phyloP scores from a whole-genome alignment of 2,329 filamentous ascomycete species.

The Alternaria infectoria region DNA sequence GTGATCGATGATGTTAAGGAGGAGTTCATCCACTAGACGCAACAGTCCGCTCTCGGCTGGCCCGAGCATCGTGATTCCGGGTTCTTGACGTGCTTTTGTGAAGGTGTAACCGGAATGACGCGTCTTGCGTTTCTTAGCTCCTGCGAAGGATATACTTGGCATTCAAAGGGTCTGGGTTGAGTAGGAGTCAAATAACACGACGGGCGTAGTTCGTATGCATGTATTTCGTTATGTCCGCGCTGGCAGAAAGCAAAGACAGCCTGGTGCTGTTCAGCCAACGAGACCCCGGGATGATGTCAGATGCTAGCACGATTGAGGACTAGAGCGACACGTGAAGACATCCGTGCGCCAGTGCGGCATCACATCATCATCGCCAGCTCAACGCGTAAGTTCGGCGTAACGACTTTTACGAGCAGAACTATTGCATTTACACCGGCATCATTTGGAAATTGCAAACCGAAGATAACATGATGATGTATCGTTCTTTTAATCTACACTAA shows the following conservation, averaged over 20 bases:
- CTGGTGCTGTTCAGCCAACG: not conserved
- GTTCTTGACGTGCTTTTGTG: constrained; percentile 26
- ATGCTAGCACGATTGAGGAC: not conserved
- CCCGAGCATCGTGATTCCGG: constrained; percentile 19
- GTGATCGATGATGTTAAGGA: constrained; percentile 44
- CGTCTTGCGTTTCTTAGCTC: constrained; percentile 38
- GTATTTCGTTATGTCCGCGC: not conserved
- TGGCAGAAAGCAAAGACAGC: not conserved
- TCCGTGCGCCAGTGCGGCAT: not conserved
- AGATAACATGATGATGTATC: not conserved
- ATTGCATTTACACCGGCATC: not conserved
- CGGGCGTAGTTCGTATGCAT: not conserved
- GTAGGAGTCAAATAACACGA: not conserved
- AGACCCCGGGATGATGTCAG: constrained; percentile 6
- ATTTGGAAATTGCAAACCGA: not conserved
- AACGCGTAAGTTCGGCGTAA: too few species aligned
- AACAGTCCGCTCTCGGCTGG: constrained; percentile 26
- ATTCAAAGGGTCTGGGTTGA: constrained; percentile 18
- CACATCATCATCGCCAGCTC: not conserved
- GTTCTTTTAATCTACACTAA: not conserved
- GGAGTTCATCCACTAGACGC: constrained; percentile 43
- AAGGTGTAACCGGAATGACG: constrained; percentile 33
- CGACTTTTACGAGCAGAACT: too few species aligned
- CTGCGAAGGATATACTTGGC: constrained; percentile 27
- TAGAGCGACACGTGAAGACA: not conserved